phyloP scores from a whole-genome alignment of 345 rosid species.

The Pistacia vera region DNA sequence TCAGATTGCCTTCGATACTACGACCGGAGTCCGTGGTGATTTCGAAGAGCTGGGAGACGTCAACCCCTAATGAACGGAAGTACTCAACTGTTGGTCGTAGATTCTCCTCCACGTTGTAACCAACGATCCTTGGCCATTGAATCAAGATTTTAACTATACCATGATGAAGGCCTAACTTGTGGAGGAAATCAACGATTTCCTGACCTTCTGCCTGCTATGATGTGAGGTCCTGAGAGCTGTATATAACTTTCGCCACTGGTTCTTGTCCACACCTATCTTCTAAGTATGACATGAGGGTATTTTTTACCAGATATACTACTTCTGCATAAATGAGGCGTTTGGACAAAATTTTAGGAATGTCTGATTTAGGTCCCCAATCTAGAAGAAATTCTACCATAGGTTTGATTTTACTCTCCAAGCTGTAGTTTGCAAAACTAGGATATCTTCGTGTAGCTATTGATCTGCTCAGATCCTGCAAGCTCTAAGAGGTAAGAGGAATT shows the following conservation, averaged over 20 bases:
- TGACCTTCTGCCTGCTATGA: conserved; percentile 45
- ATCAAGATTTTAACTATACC: conserved; percentile 43
- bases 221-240: conserved; percentile 44
- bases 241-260: conserved; percentile 45
- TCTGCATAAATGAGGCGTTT: neutral
- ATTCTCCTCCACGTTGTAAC: conserved; percentile 22
- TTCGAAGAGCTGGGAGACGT: conserved; percentile 35
- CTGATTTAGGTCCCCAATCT: neutral
- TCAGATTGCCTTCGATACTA: conserved; percentile 43
- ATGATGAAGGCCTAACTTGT: conserved; percentile 47
- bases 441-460: neutral
- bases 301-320: neutral
- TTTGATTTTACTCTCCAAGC: conserved; percentile 1
- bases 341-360: neutral
- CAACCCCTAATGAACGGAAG: conserved; percentile 38
- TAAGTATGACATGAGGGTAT: neutral
- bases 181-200: conserved; percentile 37
- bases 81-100: conserved; percentile 42
- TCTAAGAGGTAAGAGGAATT: conserved; percentile 13
- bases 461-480: neutral
- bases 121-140: conserved; percentile 38
- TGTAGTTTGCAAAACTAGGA: neutral
- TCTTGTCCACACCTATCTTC: conserved; percentile 23
- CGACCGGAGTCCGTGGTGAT: conserved; percentile 43
- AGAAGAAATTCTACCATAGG: neutral